phyloP scores from a whole-genome alignment of 345 rosid species.

The Leavenworthia alabamica region DNA sequence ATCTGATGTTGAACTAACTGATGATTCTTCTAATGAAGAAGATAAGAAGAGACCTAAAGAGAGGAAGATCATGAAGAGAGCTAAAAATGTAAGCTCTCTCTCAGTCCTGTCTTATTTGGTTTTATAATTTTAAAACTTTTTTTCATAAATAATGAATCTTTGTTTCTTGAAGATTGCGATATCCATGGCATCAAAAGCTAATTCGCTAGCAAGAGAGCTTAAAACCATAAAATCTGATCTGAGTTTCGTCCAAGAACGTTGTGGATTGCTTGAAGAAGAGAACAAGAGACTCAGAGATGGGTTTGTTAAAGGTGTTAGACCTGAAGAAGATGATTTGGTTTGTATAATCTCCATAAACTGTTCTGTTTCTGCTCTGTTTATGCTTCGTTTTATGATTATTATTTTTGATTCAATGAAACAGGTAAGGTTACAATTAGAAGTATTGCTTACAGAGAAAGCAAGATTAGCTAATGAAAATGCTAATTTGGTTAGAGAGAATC shows the following conservation, averaged over 20 bases:
- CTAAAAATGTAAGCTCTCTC: constrained; percentile 49
- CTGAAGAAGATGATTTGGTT: constrained; percentile 97
- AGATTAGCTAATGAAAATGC: constrained; percentile 83
- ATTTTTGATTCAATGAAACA: constrained; percentile 13
- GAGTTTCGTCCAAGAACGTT: constrained; percentile 69
- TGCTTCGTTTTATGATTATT: background rate
- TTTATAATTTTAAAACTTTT: background rate
- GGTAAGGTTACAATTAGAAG: constrained; percentile 96
- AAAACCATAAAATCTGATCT: constrained; percentile 63
- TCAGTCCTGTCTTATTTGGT: background rate
- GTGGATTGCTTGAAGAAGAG: constrained; percentile 72
- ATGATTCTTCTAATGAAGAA: constrained; percentile 35
- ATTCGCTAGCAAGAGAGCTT: constrained; percentile 71
- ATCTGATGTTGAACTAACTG: constrained; percentile 34
- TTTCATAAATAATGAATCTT: constrained; percentile 1
- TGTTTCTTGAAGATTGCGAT: constrained; percentile 55
- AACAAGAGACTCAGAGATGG: constrained; percentile 84
- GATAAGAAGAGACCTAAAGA: constrained; percentile 39
- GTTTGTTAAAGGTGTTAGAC: constrained; percentile 54
- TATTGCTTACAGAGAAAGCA: constrained; percentile 78
- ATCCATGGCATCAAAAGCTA: constrained; percentile 79
- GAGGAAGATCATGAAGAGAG: constrained; percentile 51
- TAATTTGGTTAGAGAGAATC: constrained; percentile 70
- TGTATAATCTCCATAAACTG: background rate
- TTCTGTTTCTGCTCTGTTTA: background rate